Evolutionary conservation across 192 early-diverging fungal species (phyloP).

Genomic region (Allomyces macrogynus): DNA sequence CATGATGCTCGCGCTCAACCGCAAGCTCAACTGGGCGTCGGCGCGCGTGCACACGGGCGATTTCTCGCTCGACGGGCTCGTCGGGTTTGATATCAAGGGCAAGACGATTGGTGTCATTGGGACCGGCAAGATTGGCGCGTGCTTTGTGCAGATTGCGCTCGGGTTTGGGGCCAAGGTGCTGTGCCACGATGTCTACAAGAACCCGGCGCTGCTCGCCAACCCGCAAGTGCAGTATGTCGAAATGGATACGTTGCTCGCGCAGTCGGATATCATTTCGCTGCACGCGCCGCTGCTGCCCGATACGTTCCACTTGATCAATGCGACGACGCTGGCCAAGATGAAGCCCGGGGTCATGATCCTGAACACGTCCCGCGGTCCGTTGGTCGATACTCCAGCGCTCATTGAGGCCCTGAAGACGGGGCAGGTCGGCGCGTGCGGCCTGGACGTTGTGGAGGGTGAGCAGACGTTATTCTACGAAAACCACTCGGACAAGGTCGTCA

Average conservation of each 20-base stretch:
- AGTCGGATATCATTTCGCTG: conserved; percentile 20
- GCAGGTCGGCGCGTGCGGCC: conserved; percentile 18
- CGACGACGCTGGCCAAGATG: conserved; percentile 17
- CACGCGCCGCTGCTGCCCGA: conserved; percentile 18
- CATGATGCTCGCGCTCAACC: conserved; percentile 17
- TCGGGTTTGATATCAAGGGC: conserved; percentile 26
- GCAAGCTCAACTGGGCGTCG: conserved; percentile 17
- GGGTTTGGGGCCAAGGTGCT: conserved; percentile 26
- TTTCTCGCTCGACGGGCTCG: conserved; percentile 20
- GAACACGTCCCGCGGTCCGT: conserved; percentile 21
- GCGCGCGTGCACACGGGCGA: conserved; percentile 11
- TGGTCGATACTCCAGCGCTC: conserved; percentile 17
- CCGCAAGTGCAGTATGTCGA: conserved; percentile 13
- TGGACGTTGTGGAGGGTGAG: conserved; percentile 30
- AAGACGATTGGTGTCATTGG: conserved; percentile 25
- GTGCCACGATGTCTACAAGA: conserved; percentile 20
- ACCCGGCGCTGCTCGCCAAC: conserved; percentile 3
- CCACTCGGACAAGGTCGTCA: conserved; percentile 12
- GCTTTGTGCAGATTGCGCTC: conserved; percentile 20
- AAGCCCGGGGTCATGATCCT: conserved; percentile 19
- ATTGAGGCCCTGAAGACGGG: conserved; percentile 20
- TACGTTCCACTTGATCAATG: conserved; percentile 22
- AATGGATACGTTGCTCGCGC: conserved; percentile 15
- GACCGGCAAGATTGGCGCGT: conserved; percentile 25
- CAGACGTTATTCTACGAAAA: conserved; percentile 6